These are phyloP conservation scores for Furcasterigmium furcatum DNA, from an alignment of 2,329 filamentous ascomycete genomes.

Conservation along the genomic window DNA sequence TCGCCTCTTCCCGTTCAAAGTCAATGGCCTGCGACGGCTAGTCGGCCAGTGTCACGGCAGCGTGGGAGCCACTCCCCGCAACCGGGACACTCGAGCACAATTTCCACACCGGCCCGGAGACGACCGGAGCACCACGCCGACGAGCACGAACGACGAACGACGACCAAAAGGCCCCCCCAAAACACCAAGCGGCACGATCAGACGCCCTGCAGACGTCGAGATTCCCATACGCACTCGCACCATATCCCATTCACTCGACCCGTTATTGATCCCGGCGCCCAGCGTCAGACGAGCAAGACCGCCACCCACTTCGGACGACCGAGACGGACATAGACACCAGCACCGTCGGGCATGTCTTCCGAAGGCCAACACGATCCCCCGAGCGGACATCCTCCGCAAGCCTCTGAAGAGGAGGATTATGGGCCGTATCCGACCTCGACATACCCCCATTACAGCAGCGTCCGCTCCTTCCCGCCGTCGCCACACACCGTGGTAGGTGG, in stretches of 20 bases:
- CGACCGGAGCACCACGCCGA: neutral
- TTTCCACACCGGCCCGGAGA: neutral
- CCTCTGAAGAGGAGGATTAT: slow-evolving; percentile 29
- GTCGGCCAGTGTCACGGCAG: slow-evolving; percentile 52
- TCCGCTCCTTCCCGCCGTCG: slow-evolving; percentile 11
- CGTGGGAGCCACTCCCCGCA: slow-evolving; percentile 56
- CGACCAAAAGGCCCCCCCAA: slow-evolving; percentile 3
- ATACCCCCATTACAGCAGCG: slow-evolving; percentile 15
- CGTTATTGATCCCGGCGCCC: neutral
- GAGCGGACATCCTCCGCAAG: slow-evolving; percentile 11
- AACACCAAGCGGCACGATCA: neutral
- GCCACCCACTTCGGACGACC: neutral
- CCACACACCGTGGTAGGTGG: slow-evolving; percentile 4
- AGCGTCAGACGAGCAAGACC: neutral
- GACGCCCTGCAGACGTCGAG: neutral
- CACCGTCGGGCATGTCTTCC: slow-evolving; percentile 40
- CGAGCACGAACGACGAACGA: neutral
- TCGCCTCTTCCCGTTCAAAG: slow-evolving; percentile 18
- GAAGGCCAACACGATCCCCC: slow-evolving; percentile 35
- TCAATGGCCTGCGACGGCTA: slow-evolving; percentile 59
- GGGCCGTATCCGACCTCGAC: slow-evolving; percentile 22
- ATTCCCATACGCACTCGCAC: neutral
- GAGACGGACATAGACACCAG: slow-evolving; percentile 19
- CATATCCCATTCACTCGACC: neutral
- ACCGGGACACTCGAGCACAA: slow-evolving; percentile 34